These are phyloP conservation scores for Aspergillus fructus DNA, from an alignment of 2,329 filamentous ascomycete genomes.

Conservation along the genomic window DNA sequence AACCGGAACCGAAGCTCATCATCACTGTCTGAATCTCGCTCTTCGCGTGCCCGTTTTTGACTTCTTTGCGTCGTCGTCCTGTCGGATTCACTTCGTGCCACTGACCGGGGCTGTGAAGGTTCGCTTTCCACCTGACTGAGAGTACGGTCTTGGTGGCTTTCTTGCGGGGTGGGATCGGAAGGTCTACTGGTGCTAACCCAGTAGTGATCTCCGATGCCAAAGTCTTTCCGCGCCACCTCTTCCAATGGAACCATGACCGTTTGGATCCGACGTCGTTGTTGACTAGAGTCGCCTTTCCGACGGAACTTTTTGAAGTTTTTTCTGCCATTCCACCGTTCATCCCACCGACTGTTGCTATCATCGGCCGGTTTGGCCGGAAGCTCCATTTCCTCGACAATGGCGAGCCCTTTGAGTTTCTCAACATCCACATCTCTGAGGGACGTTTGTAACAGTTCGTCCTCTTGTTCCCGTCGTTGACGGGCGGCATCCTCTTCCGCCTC, in stretches of 20 bases:
- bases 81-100: constrained; percentile 22
- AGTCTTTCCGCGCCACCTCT: constrained; percentile 68
- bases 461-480: constrained; percentile 54
- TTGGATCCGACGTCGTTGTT: constrained; percentile 44
- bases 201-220: constrained; percentile 73
- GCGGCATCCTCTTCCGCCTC: constrained; percentile 53
- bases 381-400: constrained; percentile 74
- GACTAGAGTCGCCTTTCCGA: constrained; percentile 33
- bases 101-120: constrained; percentile 12
- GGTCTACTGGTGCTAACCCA: constrained; percentile 54
- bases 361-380: constrained; percentile 45
- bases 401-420: constrained; percentile 69
- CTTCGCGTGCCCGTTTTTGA: constrained; percentile 36
- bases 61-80: constrained; percentile 18
- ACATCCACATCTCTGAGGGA: constrained; percentile 66
- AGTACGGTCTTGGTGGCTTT: constrained; percentile 20
- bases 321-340: constrained; percentile 86
- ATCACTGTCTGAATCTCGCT: constrained; percentile 55
- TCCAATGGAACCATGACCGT: constrained; percentile 69
- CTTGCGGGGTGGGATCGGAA: constrained; percentile 24
- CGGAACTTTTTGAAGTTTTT: constrained; percentile 93
- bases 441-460: constrained; percentile 54
- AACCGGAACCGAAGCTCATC: constrained; percentile 59
- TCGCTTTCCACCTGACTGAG: constrained; percentile 10
- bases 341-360: constrained; percentile 63